Percentiles rank a stretch among this genome's conserved stretches.
phyloP scores from a whole-genome alignment of 805 yeast species.

The Jamesozyma piceae region DNA sequence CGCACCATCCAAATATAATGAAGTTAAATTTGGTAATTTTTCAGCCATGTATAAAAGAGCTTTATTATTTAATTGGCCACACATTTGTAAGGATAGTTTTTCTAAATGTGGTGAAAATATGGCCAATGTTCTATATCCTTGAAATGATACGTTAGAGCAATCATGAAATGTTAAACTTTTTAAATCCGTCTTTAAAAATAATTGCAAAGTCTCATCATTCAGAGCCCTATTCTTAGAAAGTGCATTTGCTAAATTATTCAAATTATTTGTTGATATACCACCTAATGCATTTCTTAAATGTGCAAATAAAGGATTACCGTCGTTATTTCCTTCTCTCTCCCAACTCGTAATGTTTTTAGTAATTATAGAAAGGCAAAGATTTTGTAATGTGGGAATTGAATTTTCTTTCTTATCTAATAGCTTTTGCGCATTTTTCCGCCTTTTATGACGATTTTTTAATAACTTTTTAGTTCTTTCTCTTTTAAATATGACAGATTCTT shows the following conservation, averaged over 20 bases:
- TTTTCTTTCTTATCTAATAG: conserved; percentile 62
- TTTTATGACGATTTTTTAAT: conserved; percentile 55
- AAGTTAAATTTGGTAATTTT: conserved; percentile 45
- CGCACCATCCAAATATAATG: conserved; percentile 76
- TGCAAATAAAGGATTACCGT: conserved; percentile 9
- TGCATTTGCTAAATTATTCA: conserved; percentile 64
- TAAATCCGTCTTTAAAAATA: conserved; percentile 59
- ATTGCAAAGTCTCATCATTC: conserved; percentile 56
- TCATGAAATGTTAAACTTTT: conserved; percentile 74
- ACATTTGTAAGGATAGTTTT: conserved; percentile 67
- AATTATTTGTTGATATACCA: conserved; percentile 68
- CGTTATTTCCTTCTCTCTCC: conserved; percentile 14
- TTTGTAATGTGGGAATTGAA: conserved; percentile 65
- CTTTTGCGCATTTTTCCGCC: conserved; percentile 78
- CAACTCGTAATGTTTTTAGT: conserved; percentile 33
- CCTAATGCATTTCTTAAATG: conserved; percentile 60
- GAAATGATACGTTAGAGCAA: conserved; percentile 68
- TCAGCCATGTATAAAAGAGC: conserved; percentile 54
- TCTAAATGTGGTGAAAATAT: conserved; percentile 69
- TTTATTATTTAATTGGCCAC: conserved; percentile 83
- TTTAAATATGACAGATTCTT: no score
- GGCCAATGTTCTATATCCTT: conserved; percentile 59
- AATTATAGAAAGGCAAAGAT: conserved; percentile 63
- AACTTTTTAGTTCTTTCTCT: conserved; percentile 36
- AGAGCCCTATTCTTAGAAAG: conserved; percentile 75